Base-by-base conservation (phyloP, 2,329 filamentous ascomycete species). In the Rhexocercosporidium sp. region DNA sequence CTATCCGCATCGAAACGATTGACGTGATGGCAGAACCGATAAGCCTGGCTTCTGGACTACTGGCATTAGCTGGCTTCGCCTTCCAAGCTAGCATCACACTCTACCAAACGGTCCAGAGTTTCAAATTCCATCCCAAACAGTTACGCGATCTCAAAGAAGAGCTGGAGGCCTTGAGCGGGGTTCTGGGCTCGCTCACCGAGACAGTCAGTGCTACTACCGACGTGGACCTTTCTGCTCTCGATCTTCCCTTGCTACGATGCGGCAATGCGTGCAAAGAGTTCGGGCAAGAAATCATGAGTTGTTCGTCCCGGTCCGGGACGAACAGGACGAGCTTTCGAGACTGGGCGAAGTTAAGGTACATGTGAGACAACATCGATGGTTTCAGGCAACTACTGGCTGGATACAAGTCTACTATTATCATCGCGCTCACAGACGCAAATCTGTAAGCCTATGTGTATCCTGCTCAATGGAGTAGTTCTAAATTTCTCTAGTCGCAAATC, bases 311-410 rank as follows among this genome's bases (percentile, higher is more conserved):
- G 53, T 82, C 80, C 41, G 73, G 70, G 25, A 74, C 69, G 37
- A 72, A 69, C 66, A 74, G 77, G 62, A 75, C 77, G 25, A 83
- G 79, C 71, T 82, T 83, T 71, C 78, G 79, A 54, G 81, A 82
- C 69, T 83, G 80, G 82, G 79, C 80, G 4, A 81, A 76, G 70
- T 69, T 83, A 54, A 79, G 69, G 66, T 83, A 82, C 61, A 81
- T 82, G 77, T 80, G 79, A 29, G 78, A 82, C 51, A 76, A 82
- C 68, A 79, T 83, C 53, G 77, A 79, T 67, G 77, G 76, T 59
- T 83, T 83, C 64, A 77, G 75, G 46, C 71, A 77, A 27, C 69
- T 80, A 46, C 69, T 84, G 37, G 77, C 80, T 47, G 76, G 77
- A 49, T 83, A 83, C 66, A 82, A 81, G 67, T 72, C 77, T 59